Evolutionary conservation across 441 rosid genomes (phyloP), one percentile per base, ranked within the genome.

Genomic region (Populus hybrid): DNA sequence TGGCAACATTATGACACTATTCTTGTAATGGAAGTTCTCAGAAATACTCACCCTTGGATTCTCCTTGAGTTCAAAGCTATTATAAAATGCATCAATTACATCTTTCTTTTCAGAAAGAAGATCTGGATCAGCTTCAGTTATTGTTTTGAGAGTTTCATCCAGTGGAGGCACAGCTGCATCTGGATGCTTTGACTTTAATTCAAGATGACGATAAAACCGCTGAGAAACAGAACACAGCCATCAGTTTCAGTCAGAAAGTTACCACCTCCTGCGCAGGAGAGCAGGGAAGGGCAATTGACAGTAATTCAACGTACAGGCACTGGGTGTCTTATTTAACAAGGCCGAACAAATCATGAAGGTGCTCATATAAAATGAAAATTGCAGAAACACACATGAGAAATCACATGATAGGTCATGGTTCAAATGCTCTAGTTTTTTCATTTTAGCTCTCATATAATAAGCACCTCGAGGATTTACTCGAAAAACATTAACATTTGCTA

Each of bases 131-230:
- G 91, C 95, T 85, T 86, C 96, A 42, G 88, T 87, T 20, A 94
- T 84, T 79, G 77, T 93, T 88, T 85, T 94, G 73, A 94, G 89
- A 74, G 96, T 85, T 81, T 82, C 85, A 88, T 94, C 95, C 72
- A 94, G 75, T 67, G 92, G 95, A 71, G 99, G 96, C 69, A 93
- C 92, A 77, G 90, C 85, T 73, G 93, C 92, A 88, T 91, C 94
- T 57, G 87, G 81, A 28, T 87, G 79, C 89, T 83, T 89, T 32
- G 95, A 91, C 86, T 93, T 96, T 85, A 94, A 77, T 78, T 94
- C 98, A 68, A 96, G 90, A 82, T 83, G 85, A 77, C 82, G 86
- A 82, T 89, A 94, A 82, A 91, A 96, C 10, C 96, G 92, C 99
- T 94, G 93, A 68, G 80, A 81, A 79, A 75, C 20, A 75, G 28